phyloP scores from a whole-genome alignment of 768 basidiomycete species.

The Termitomyces sp. region DNA sequence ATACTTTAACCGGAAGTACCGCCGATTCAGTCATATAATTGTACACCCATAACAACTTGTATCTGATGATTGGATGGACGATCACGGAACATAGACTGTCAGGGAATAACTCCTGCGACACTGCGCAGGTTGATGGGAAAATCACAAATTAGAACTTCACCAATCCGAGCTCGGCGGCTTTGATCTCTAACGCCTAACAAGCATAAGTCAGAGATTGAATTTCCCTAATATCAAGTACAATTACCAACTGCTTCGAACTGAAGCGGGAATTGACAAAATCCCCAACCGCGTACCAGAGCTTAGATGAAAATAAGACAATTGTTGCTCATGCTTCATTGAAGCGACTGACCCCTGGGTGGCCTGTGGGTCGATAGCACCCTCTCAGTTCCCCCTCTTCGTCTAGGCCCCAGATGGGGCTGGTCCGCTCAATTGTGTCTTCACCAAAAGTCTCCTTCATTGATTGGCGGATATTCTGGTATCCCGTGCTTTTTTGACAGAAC shows the following conservation, averaged over 20 bases:
- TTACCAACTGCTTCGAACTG: constrained; percentile 32
- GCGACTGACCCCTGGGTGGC: constrained; percentile 33
- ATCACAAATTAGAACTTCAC: neutral
- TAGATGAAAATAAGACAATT: neutral
- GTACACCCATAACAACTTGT: neutral
- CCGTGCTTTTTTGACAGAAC: constrained; percentile 11
- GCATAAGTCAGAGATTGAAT: neutral
- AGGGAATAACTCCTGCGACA: neutral
- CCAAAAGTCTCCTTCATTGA: constrained; percentile 28
- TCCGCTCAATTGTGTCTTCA: constrained; percentile 25
- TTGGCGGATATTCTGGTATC: constrained; percentile 26
- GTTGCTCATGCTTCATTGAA: neutral
- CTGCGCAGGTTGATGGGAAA: neutral
- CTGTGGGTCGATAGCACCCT: constrained; percentile 33
- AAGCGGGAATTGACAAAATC: constrained; percentile 28
- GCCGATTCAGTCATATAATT: neutral
- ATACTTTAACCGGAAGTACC: neutral
- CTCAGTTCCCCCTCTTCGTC: constrained; percentile 37
- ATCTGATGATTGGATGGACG: neutral
- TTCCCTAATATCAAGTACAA: neutral
- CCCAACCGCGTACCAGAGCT: constrained; percentile 38
- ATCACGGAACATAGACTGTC: neutral
- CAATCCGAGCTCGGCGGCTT: constrained; percentile 27
- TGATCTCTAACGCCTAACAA: constrained; percentile 27
- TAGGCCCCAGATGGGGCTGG: constrained; percentile 30